These are phyloP conservation scores for Physcomitrellopsis africana DNA, from an alignment of 225 moss, liverwort and hornwort genomes.

Conservation along the genomic window DNA sequence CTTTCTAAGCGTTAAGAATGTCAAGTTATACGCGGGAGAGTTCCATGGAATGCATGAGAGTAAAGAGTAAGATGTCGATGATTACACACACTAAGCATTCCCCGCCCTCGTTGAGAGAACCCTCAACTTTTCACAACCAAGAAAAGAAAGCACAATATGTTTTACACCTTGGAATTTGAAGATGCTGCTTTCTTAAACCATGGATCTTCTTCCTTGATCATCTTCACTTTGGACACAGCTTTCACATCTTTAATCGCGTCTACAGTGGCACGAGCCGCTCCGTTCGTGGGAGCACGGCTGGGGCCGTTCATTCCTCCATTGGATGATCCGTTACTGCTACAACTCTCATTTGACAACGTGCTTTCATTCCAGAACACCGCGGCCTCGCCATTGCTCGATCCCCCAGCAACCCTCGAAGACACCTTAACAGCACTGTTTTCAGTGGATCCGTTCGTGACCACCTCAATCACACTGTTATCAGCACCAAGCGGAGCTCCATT, in stretches of 20 bases:
- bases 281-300: conserved; percentile 34
- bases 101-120: background rate
- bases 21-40: background rate
- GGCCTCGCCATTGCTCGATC: conserved; percentile 23
- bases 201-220: conserved; percentile 84
- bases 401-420: conserved; percentile 24
- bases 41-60: background rate
- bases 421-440: conserved; percentile 20
- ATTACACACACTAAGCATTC: background rate
- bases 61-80: background rate
- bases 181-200: conserved; percentile 72
- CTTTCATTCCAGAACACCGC: conserved; percentile 30
- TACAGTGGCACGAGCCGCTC: conserved; percentile 36
- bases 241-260: conserved; percentile 32
- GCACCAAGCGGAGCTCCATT: conserved; percentile 31
- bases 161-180: conserved; percentile 39
- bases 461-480: conserved; percentile 13
- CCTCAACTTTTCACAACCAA: conserved; percentile 13
- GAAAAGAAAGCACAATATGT: background rate
- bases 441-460: background rate
- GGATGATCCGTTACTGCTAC: conserved; percentile 24
- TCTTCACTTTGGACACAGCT: conserved; percentile 58
- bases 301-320: conserved; percentile 17
- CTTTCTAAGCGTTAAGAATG: background rate
- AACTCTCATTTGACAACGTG: conserved; percentile 30